Conservation (phyloP, 2,329 filamentous ascomycete species). For the Penicillium italicum region DNA sequence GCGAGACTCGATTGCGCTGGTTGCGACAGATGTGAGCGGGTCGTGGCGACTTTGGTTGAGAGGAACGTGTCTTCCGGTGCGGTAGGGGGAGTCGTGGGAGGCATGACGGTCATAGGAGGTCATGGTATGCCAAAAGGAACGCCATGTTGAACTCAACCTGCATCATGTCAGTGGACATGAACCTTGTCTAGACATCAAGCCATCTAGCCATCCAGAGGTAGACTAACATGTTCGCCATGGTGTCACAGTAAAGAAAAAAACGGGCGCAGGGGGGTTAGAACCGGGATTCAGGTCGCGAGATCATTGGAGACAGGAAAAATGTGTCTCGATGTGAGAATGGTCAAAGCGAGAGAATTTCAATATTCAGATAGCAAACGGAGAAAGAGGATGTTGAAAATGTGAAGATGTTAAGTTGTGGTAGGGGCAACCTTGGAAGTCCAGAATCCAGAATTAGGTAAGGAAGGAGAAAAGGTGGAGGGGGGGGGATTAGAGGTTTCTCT, state of each 20-base stretch:
- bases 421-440: slow-evolving; percentile 5
- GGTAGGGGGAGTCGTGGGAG: slow-evolving; percentile 86
- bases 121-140: slow-evolving; percentile 93
- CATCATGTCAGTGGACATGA: slow-evolving; percentile 8
- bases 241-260: slow-evolving; percentile 2
- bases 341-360: background rate
- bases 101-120: slow-evolving; percentile 79
- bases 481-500: background rate
- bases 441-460: slow-evolving; percentile 16
- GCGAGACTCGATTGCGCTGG: slow-evolving; percentile 79
- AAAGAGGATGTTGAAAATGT: background rate
- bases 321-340: background rate
- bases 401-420: slow-evolving; percentile 2
- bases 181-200: background rate
- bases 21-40: slow-evolving; percentile 81
- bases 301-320: background rate
- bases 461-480: slow-evolving; percentile 13
- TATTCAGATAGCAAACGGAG: background rate
- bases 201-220: background rate
- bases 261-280: background rate
- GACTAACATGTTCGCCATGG: slow-evolving; percentile 26
- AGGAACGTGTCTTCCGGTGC: slow-evolving; percentile 84
- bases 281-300: background rate
- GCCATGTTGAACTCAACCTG: slow-evolving; percentile 69
- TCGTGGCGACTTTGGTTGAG: slow-evolving; percentile 77